Conservation (phyloP, 352 stramenopile species). For the Globisporangium okanoganense region DNA sequence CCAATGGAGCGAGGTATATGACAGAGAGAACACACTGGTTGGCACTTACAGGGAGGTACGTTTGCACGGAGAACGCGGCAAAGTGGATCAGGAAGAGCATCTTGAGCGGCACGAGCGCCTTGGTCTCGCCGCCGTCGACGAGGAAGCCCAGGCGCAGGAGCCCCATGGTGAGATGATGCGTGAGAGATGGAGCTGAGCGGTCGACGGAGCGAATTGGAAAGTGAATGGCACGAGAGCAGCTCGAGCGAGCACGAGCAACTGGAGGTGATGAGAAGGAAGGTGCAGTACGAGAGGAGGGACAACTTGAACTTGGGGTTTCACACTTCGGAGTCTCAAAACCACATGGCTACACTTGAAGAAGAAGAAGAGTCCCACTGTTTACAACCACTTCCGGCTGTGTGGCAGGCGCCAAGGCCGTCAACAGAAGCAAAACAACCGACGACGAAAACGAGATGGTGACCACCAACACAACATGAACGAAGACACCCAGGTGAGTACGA, state of each 20-base stretch:
- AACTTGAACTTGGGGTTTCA: neutral
- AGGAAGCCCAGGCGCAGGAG: slow-evolving; percentile 39
- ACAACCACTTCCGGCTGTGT: neutral
- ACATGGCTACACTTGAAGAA: neutral
- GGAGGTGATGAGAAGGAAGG: neutral
- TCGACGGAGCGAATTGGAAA: neutral
- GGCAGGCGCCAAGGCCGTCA: neutral
- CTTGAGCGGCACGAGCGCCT: slow-evolving; percentile 64
- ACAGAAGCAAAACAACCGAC: neutral
- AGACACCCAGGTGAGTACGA: neutral
- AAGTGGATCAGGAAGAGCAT: slow-evolving; percentile 69
- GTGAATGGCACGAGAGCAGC: neutral
- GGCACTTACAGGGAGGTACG: slow-evolving; percentile 45
- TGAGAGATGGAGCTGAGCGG: neutral
- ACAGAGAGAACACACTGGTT: neutral
- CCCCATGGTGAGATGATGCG: slow-evolving; percentile 7
- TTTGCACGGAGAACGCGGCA: slow-evolving; percentile 64
- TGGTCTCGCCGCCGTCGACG: slow-evolving; percentile 57
- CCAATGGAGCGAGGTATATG: no score
- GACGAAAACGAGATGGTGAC: neutral
- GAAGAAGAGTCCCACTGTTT: neutral
- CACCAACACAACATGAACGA: no score
- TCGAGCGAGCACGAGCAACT: no score
- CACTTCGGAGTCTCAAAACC: neutral
- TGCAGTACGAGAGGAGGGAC: neutral